phyloP scores from a whole-genome alignment of 2,329 filamentous ascomycete species.

The Dothistroma pini region DNA sequence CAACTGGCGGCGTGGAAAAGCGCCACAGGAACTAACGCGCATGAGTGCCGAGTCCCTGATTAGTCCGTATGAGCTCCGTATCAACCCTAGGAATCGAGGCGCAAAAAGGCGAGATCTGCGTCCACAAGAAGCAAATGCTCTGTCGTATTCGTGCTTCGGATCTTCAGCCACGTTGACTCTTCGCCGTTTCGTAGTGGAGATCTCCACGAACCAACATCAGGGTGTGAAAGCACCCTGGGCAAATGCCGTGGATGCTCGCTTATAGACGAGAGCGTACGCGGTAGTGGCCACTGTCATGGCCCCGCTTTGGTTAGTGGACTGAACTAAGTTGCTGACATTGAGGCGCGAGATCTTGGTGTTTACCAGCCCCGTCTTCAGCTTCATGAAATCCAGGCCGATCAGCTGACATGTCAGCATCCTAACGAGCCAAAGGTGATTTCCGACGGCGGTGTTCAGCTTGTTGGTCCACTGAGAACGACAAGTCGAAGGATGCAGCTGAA shows the following conservation, averaged over 20 bases:
- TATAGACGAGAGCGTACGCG: background rate
- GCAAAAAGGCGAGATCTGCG: background rate
- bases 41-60: background rate
- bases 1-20: background rate
- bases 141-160: background rate
- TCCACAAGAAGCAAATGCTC: background rate
- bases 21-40: background rate
- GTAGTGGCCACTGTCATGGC: background rate
- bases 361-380: background rate
- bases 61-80: background rate
- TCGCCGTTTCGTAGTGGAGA: background rate
- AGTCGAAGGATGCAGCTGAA: background rate
- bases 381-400: background rate
- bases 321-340: background rate
- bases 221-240: too few species aligned
- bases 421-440: background rate
- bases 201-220: background rate
- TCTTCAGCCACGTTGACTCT: background rate
- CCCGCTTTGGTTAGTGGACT: background rate
- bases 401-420: background rate
- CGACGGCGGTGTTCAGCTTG: background rate
- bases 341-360: background rate
- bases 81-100: background rate
- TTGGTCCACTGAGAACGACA: background rate
- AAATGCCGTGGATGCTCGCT: background rate